Evolutionary conservation across 2,329 filamentous ascomycete species (phyloP).

Genomic region (Tricladium varicosporioides): DNA sequence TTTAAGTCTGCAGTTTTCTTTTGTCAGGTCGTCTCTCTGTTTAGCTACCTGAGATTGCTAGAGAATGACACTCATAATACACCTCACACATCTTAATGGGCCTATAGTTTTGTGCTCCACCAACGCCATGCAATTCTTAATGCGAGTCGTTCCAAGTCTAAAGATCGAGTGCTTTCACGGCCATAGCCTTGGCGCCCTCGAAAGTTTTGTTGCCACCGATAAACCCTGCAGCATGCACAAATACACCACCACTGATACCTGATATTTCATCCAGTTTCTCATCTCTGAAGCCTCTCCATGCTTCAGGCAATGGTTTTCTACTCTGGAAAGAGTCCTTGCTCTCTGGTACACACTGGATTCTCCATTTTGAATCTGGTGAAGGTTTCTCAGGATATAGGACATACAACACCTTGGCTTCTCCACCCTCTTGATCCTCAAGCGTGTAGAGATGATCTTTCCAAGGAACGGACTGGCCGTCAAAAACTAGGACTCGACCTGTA

Average conservation of each 20-base stretch:
- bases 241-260: constrained; percentile 74
- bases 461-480: constrained; percentile 74
- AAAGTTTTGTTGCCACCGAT: constrained; percentile 94
- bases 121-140: constrained; percentile 27
- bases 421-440: constrained; percentile 64
- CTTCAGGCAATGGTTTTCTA: constrained; percentile 84
- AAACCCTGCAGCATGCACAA: constrained; percentile 92
- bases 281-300: constrained; percentile 89
- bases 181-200: constrained; percentile 85
- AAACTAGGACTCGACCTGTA: constrained; percentile 76
- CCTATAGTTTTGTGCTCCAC: constrained; percentile 13
- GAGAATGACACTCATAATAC: background rate
- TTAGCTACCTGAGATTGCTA: constrained; percentile 1
- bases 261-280: constrained; percentile 73
- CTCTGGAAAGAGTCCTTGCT: constrained; percentile 85
- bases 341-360: constrained; percentile 87
- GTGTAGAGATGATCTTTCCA: constrained; percentile 97
- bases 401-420: constrained; percentile 67
- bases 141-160: constrained; percentile 7
- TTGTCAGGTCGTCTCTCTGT: constrained; percentile 3
- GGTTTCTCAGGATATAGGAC: constrained; percentile 88
- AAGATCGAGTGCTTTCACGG: constrained; percentile 64
- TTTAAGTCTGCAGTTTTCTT: constrained; percentile 2
- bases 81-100: background rate
- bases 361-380: constrained; percentile 77